A percentile compares a stretch with the other conserved stretches of the same genome.
phyloP scores from a whole-genome alignment of 225 moss, liverwort and hornwort genomes.

The Pleurozium schreberi region DNA sequence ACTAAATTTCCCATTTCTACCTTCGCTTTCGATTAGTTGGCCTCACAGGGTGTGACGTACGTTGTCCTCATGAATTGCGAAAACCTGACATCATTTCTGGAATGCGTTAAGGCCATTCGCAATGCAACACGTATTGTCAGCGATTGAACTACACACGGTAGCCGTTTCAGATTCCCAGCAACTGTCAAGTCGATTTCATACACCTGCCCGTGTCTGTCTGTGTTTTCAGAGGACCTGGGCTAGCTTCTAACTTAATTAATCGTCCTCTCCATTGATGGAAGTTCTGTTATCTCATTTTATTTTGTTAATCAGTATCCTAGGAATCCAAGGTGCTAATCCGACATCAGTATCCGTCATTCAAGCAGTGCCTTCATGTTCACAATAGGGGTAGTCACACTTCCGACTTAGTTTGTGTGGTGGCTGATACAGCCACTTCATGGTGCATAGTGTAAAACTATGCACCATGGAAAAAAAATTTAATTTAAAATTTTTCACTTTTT shows the following conservation, averaged over 20 bases:
- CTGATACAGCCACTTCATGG: too few relatives aligned
- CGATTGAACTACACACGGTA: neutral
- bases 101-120: neutral
- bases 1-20: too few relatives aligned
- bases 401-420: too few relatives aligned
- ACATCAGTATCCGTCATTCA: neutral
- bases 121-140: neutral
- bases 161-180: neutral
- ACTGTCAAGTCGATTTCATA: neutral
- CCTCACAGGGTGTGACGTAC: too few relatives aligned
- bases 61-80: too few relatives aligned
- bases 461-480: too few relatives aligned
- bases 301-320: neutral
- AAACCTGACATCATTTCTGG: too few relatives aligned
- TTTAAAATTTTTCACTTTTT: too few relatives aligned
- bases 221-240: neutral
- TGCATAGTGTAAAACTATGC: too few relatives aligned
- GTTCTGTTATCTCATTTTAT: neutral
- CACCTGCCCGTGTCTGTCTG: neutral
- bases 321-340: neutral
- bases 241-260: neutral
- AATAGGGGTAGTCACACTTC: too few relatives aligned
- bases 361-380: neutral
- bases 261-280: neutral
- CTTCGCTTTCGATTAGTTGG: too few relatives aligned